These are phyloP conservation scores for Rhizopogon roseolus DNA, from an alignment of 768 basidiomycete species.

Conservation along the genomic window DNA sequence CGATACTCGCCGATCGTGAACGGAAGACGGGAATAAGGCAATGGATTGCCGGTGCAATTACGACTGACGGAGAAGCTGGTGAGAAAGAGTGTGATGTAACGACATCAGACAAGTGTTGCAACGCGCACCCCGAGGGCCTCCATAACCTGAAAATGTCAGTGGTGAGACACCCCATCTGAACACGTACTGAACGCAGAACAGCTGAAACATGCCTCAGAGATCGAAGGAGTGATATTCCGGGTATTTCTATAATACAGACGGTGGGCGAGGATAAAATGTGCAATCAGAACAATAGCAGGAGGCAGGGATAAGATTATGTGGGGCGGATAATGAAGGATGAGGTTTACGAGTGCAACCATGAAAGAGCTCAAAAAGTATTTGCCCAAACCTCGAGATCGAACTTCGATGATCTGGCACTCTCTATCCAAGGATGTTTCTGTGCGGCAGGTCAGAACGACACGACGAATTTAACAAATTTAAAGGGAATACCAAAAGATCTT, in stretches of 20 bases:
- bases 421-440: slow-evolving; percentile 76
- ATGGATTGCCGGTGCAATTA: slow-evolving; percentile 12
- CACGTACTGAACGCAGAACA: neutral
- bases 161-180: neutral
- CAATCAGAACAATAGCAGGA: slow-evolving; percentile 18
- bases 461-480: slow-evolving; percentile 2
- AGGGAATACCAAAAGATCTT: slow-evolving; percentile 71
- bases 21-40: neutral
- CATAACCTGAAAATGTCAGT: neutral
- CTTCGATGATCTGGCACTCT: slow-evolving; percentile 49
- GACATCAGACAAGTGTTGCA: neutral
- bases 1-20: slow-evolving; percentile 7
- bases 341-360: slow-evolving; percentile 5
- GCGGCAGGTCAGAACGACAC: neutral
- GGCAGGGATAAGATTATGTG: slow-evolving; percentile 21
- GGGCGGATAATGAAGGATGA: slow-evolving; percentile 7
- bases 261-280: slow-evolving; percentile 26
- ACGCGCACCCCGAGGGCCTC: neutral
- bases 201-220: neutral
- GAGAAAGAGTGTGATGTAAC: neutral
- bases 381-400: slow-evolving; percentile 82
- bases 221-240: slow-evolving; percentile 9
- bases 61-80: neutral
- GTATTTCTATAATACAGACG: slow-evolving; percentile 25
- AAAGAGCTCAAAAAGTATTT: slow-evolving; percentile 52